Conservation (phyloP, 192 early-diverging fungal species). For the Haplosporangium gracile region DNA sequence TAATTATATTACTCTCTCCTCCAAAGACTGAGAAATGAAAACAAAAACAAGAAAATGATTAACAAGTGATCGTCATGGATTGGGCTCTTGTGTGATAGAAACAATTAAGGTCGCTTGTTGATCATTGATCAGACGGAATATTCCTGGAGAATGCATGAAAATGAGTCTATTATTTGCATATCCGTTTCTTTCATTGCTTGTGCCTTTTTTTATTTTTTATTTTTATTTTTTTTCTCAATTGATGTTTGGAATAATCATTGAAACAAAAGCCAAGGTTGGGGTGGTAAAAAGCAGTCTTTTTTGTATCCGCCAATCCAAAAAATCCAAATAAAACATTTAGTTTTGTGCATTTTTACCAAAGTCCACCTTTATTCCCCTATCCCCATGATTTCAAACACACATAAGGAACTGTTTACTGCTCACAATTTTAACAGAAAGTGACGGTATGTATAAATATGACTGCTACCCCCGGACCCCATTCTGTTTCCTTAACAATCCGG, state of each 20-base stretch:
- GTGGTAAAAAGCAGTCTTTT: background rate
- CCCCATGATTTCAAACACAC: background rate
- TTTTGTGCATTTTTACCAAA: background rate
- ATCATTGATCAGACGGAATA: background rate
- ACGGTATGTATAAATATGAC: background rate
- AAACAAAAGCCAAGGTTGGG: no score
- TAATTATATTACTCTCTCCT: background rate
- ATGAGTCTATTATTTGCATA: no score
- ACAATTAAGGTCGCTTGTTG: background rate
- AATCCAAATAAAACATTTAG: background rate
- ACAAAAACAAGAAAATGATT: background rate
- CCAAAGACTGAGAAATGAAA: background rate
- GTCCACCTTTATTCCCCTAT: background rate
- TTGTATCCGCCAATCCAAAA: background rate
- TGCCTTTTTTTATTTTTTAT: no score
- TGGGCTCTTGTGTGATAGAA: background rate
- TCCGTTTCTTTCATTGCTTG: background rate
- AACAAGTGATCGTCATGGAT: background rate
- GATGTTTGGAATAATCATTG: no score
- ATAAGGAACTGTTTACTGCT: background rate
- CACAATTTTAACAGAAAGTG: background rate
- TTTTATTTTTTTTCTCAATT: no score
- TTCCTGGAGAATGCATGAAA: no score
- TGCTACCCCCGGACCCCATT: background rate
- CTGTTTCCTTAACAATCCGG: constrained; percentile 30